These are phyloP conservation scores for Botrytis deweyae DNA, from an alignment of 2,329 filamentous ascomycete genomes.

Conservation along the genomic window DNA sequence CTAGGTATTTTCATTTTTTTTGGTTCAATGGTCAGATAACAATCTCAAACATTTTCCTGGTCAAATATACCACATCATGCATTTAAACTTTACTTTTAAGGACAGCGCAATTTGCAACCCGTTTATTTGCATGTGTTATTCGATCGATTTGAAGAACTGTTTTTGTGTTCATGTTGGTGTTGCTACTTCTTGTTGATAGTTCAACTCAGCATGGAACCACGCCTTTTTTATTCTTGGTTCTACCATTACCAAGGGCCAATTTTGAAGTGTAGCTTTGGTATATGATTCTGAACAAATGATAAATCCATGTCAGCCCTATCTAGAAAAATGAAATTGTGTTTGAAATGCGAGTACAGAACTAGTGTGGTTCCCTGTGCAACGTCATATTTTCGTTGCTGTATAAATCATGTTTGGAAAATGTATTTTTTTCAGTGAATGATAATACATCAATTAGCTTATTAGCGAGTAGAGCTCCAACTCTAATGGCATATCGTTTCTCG, in stretches of 20 bases:
- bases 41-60: neutral
- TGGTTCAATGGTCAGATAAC: neutral
- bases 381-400: neutral
- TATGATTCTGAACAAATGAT: neutral
- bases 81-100: neutral
- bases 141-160: neutral
- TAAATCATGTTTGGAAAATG: neutral
- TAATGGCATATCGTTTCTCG: neutral
- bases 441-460: neutral
- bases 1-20: neutral
- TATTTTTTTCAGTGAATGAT: neutral
- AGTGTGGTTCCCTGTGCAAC: neutral
- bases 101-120: neutral
- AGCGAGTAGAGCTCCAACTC: neutral
- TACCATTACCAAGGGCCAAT: neutral
- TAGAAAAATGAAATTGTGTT: neutral
- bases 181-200: neutral
- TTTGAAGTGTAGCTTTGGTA: neutral
- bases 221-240: neutral
- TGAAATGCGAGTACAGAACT: neutral
- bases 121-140: neutral
- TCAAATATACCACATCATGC: neutral
- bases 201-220: neutral
- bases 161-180: neutral
- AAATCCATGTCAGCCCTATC: neutral